Percentiles rank a stretch among this genome's conserved stretches.
These are phyloP conservation scores for Xylariomycetidae sp. DNA, from an alignment of 2,329 filamentous ascomycete species.

Conservation along the genomic window DNA sequence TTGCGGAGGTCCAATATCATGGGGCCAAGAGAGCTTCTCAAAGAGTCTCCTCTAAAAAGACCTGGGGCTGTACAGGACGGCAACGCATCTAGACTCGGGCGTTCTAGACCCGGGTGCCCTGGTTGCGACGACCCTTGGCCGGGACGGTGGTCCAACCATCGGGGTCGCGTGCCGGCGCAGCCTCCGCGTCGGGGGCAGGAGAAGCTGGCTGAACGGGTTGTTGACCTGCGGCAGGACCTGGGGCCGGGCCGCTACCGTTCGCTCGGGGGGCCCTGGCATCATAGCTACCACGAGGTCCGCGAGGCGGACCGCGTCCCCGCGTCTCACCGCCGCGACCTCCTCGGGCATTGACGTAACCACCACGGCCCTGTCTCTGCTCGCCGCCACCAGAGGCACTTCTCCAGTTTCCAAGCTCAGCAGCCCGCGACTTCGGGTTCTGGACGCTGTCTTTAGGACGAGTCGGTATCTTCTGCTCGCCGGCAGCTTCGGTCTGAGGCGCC, in stretches of 20 bases:
- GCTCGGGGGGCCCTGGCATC: conserved; percentile 41
- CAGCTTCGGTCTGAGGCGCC: conserved; percentile 24
- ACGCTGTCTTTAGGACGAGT: conserved; percentile 36
- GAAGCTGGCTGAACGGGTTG: conserved; percentile 19
- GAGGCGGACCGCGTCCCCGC: conserved; percentile 39
- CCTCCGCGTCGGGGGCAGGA: conserved; percentile 22
- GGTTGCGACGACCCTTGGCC: conserved; percentile 32
- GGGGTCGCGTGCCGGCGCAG: conserved; percentile 41
- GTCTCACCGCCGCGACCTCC: conserved; percentile 26
- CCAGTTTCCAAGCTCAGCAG: conserved; percentile 56
- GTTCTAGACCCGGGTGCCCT: conserved; percentile 13
- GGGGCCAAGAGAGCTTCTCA: conserved; percentile 15
- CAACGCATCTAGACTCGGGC: conserved; percentile 5
- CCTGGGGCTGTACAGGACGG: conserved; percentile 20
- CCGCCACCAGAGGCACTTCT: conserved; percentile 45
- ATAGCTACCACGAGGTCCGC: conserved; percentile 38
- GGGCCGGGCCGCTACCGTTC: conserved; percentile 42
- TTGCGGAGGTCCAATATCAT: conserved; percentile 19
- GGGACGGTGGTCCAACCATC: conserved; percentile 61
- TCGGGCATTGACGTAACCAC: conserved; percentile 27
- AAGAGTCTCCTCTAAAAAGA: conserved; percentile 18
- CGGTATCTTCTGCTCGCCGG: conserved; percentile 39
- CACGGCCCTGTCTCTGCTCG: conserved; percentile 34
- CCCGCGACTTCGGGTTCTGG: conserved; percentile 47
- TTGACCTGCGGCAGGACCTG: conserved; percentile 26